phyloP scores from a whole-genome alignment of 257 asterid species.

The Solanum virginianum region DNA sequence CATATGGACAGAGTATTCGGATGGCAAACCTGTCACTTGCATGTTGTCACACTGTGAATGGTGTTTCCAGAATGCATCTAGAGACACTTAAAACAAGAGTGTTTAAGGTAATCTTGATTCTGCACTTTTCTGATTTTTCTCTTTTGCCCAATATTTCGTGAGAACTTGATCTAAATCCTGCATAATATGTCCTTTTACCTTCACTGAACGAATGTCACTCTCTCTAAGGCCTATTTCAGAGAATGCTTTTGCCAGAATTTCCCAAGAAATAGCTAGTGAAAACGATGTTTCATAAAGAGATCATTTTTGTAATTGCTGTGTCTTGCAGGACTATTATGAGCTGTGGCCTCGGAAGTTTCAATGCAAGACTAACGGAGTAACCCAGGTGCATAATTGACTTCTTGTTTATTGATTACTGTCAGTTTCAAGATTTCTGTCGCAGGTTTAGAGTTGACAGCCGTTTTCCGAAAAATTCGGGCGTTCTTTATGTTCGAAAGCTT shows the following conservation, averaged over 20 bases:
- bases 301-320: neutral
- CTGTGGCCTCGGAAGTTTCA: constrained; percentile 41
- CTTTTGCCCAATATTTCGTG: neutral
- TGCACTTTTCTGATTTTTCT: neutral
- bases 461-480: neutral
- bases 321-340: constrained; percentile 31
- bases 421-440: neutral
- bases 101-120: constrained; percentile 24
- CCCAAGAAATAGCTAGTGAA: neutral
- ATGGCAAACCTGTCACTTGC: constrained; percentile 43
- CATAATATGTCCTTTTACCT: neutral
- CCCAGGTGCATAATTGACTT: constrained; percentile 22
- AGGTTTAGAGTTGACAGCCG: neutral
- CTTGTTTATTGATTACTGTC: neutral
- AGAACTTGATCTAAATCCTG: neutral
- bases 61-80: constrained; percentile 35
- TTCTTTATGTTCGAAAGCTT: neutral
- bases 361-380: constrained; percentile 40
- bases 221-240: neutral
- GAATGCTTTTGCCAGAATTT: no score
- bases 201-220: neutral
- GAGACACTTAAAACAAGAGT: constrained; percentile 27
- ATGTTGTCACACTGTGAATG: constrained; percentile 41
- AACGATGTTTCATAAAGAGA: neutral
- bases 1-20: constrained; percentile 21